phyloP scores from a whole-genome alignment of 2,329 filamentous ascomycete species.

The Colletotrichum navitas region DNA sequence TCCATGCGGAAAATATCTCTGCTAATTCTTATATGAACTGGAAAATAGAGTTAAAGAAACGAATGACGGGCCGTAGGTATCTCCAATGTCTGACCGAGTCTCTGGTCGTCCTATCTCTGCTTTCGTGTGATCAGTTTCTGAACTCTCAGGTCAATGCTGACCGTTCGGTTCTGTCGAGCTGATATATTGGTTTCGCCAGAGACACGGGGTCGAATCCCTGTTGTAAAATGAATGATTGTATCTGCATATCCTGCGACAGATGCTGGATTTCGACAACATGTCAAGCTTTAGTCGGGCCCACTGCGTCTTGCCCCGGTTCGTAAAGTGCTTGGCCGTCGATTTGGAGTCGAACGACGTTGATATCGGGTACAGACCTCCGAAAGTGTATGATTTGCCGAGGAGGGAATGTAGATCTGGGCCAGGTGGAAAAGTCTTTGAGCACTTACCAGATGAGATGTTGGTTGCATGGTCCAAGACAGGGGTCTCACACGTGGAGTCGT shows the following conservation, averaged over 20 bases:
- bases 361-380: background rate
- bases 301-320: background rate
- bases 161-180: background rate
- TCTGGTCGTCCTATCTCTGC: background rate
- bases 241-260: background rate
- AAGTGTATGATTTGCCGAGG: background rate
- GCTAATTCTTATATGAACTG: background rate
- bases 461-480: constrained; percentile 1
- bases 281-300: background rate
- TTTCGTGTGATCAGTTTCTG: background rate
- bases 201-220: too few species aligned
- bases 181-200: background rate
- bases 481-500: background rate
- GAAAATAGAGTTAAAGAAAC: background rate
- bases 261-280: background rate
- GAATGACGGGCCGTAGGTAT: background rate
- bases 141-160: too few species aligned
- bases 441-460: background rate
- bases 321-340: background rate
- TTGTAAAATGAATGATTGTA: background rate
- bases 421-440: background rate
- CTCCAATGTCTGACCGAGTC: background rate
- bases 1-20: background rate
- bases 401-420: background rate
- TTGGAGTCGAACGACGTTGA: background rate